Evolutionary conservation across 768 basidiomycete species (phyloP).

Genomic region (Boletus rubroflammeus): DNA sequence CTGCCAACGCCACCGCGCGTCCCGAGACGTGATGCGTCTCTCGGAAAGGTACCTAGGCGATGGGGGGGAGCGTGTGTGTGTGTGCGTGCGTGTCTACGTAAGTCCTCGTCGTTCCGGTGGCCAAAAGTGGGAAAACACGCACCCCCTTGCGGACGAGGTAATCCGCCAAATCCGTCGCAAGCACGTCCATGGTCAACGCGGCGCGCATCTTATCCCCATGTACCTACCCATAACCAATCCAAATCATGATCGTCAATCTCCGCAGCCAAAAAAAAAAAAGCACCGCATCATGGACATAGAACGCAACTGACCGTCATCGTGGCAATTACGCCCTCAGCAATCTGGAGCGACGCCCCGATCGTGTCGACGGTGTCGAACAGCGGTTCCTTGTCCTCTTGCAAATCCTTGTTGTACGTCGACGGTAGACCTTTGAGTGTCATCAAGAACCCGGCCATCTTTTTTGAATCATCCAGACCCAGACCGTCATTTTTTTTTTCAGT

Average conservation of each 20-base stretch:
- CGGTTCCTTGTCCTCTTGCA: conserved; percentile 98
- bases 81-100: not conserved
- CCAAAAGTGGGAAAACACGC: conserved; percentile 31
- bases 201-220: conserved; percentile 85
- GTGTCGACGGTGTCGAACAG: conserved; percentile 93
- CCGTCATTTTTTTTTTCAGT: not conserved
- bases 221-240: conserved; percentile 51
- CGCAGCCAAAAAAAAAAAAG: not conserved
- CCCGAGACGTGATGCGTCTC: conserved; percentile 99
- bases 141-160: conserved; percentile 99
- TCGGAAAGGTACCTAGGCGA: conserved; percentile 85
- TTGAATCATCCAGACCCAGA: not conserved
- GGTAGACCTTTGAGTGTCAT: conserved; percentile 97
- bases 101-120: not conserved
- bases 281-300: not conserved
- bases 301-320: conserved; percentile 68
- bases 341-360: conserved; percentile 80
- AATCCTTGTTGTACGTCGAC: conserved; percentile 98
- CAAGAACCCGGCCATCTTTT: conserved; percentile 90
- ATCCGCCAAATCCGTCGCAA: conserved; percentile 98
- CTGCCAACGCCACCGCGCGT: conserved; percentile 91
- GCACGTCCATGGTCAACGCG: conserved; percentile 94
- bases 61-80: not conserved
- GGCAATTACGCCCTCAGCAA: conserved; percentile 91
- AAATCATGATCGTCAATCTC: not conserved